Conservation (phyloP, 1,139 yeast genomes). For the Yamadazyma triangularis region DNA sequence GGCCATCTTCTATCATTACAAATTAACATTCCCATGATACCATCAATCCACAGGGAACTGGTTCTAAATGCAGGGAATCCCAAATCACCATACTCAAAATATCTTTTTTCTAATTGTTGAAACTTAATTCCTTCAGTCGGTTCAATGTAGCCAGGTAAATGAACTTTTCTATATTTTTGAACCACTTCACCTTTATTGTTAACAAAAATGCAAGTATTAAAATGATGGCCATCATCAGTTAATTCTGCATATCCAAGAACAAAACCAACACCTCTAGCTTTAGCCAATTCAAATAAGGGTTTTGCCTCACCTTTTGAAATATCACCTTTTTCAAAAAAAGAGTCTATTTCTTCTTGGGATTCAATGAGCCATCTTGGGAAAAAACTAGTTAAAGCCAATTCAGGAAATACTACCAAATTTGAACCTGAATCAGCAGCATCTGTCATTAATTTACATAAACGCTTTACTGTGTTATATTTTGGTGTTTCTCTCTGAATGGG, state of each 20-base stretch:
- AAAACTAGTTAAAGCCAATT: conserved; percentile 20
- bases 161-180: conserved; percentile 23
- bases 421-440: conserved; percentile 16
- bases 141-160: conserved; percentile 25
- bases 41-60: conserved; percentile 25
- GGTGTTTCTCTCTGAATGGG: conserved; percentile 17
- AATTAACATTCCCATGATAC: conserved; percentile 26
- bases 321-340: conserved; percentile 28
- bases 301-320: conserved; percentile 17
- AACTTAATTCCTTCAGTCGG: conserved; percentile 22
- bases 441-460: conserved; percentile 20
- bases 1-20: conserved; percentile 37
- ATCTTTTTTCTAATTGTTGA: conserved; percentile 31
- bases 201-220: conserved; percentile 25
- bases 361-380: conserved; percentile 23
- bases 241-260: conserved; percentile 32
- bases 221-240: conserved; percentile 28
- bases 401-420: conserved; percentile 21
- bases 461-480: conserved; percentile 19
- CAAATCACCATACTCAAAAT: conserved; percentile 25
- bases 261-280: conserved; percentile 20
- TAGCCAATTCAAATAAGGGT: conserved; percentile 28
- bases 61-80: conserved; percentile 23
- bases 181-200: conserved; percentile 18
- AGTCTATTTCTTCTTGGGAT: conserved; percentile 25